phyloP scores from a whole-genome alignment of 148 eudicot genomes.

The Spergularia marina region DNA sequence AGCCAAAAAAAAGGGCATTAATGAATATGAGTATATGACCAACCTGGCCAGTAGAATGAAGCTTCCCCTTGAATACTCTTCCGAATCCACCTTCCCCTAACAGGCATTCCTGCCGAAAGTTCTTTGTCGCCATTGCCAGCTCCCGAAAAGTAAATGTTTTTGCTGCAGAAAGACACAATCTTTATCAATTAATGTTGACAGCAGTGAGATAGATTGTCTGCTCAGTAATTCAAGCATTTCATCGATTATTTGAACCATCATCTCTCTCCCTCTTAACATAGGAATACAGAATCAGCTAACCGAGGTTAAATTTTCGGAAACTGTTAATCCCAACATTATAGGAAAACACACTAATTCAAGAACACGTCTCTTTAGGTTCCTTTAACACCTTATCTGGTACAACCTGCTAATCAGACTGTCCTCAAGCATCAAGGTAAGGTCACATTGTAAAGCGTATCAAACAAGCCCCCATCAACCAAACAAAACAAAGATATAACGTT shows the following conservation, averaged over 20 bases:
- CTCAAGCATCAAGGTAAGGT: too few relatives aligned
- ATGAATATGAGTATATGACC: background rate
- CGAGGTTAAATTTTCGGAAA: too few relatives aligned
- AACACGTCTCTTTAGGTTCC: too few relatives aligned
- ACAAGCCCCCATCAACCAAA: too few relatives aligned
- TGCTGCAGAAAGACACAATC: slow-evolving; percentile 22
- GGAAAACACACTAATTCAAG: too few relatives aligned
- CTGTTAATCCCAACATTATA: too few relatives aligned
- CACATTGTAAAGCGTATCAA: too few relatives aligned
- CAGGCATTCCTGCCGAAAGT: slow-evolving; percentile 72
- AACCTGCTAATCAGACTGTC: too few relatives aligned
- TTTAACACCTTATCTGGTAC: too few relatives aligned
- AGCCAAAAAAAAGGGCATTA: background rate
- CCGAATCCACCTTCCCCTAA: slow-evolving; percentile 81
- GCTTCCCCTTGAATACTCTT: slow-evolving; percentile 61
- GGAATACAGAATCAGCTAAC: too few relatives aligned
- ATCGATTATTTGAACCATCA: background rate
- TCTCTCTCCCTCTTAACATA: background rate
- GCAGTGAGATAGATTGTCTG: background rate
- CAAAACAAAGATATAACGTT: too few relatives aligned
- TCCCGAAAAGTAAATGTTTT: slow-evolving; percentile 57
- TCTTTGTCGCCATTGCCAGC: slow-evolving; percentile 75
- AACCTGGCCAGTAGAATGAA: slow-evolving; percentile 47
- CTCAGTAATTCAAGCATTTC: background rate
- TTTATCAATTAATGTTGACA: background rate